Percentiles rank a stretch among this genome's conserved stretches.
phyloP scores from a whole-genome alignment of 345 rosid species.

The Schrenkiella parvula region DNA sequence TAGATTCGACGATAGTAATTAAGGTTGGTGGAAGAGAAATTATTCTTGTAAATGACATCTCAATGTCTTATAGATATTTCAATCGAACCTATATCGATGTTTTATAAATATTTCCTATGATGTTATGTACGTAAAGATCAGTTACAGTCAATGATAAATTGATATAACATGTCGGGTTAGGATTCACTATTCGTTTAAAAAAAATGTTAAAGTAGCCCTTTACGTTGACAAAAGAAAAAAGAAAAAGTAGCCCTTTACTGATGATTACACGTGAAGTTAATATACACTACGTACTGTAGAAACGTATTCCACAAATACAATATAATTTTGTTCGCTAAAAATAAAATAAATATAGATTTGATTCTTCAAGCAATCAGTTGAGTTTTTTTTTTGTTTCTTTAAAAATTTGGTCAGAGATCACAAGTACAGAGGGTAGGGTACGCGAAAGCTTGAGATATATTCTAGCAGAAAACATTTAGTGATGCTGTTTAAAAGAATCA shows the following conservation, averaged over 20 bases:
- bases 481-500: not conserved
- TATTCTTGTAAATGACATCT: too few species aligned
- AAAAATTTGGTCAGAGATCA: not conserved
- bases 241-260: too few species aligned
- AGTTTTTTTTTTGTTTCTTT: not conserved
- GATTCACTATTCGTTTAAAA: not conserved
- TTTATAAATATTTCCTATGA: not conserved
- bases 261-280: not conserved
- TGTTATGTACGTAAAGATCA: not conserved
- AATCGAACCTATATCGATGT: not conserved
- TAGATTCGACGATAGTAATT: too few species aligned
- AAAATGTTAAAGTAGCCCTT: not conserved
- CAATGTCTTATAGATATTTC: too few species aligned
- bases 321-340: not conserved
- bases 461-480: not conserved
- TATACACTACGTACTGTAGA: not conserved
- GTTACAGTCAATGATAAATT: not conserved
- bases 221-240: too few species aligned
- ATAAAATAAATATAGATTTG: not conserved
- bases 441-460: not conserved
- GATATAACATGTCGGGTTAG: not conserved
- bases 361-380: not conserved
- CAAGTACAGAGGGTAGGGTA: not conserved
- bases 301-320: not conserved
- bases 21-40: too few species aligned